These are phyloP conservation scores for Phaeosphaeriaceae sp. DNA, from an alignment of 2,329 filamentous ascomycete species.

Conservation along the genomic window DNA sequence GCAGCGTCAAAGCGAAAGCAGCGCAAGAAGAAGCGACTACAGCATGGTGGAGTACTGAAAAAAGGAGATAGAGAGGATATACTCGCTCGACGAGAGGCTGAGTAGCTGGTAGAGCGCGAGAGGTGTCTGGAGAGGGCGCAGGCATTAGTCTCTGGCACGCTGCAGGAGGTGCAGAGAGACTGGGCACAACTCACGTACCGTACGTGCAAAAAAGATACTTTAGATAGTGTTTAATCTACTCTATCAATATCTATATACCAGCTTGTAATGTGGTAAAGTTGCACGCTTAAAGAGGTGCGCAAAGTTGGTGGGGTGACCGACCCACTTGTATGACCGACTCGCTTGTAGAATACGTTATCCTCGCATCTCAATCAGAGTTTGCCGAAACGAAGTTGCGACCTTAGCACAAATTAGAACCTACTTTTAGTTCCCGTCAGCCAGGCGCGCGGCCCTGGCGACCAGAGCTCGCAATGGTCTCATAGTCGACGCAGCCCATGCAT, in stretches of 20 bases:
- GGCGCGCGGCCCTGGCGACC: too few relatives aligned
- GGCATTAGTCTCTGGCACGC: constrained; percentile 12
- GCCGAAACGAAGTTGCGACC: too few relatives aligned
- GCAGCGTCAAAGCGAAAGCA: not conserved
- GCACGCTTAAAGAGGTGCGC: too few relatives aligned
- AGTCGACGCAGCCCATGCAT: too few relatives aligned
- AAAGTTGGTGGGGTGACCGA: too few relatives aligned
- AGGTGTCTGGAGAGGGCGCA: constrained; percentile 7
- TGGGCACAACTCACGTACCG: constrained; percentile 17
- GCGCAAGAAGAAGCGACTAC: not conserved
- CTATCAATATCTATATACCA: too few relatives aligned
- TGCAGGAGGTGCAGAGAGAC: constrained; percentile 17
- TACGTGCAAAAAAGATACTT: constrained; percentile 17
- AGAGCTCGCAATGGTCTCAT: too few relatives aligned
- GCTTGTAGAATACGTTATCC: too few relatives aligned
- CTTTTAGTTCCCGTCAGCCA: too few relatives aligned
- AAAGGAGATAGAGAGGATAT: not conserved
- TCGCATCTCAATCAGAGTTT: too few relatives aligned
- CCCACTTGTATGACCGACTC: too few relatives aligned
- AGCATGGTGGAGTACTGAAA: not conserved
- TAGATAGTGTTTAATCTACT: constrained; percentile 18
- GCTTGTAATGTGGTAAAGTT: constrained; percentile 7
- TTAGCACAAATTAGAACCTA: too few relatives aligned
- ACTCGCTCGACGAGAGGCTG: not conserved
- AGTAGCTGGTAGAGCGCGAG: not conserved